Base-by-base conservation (phyloP, 208 protist species). In the Crithidia sp. region DNA sequence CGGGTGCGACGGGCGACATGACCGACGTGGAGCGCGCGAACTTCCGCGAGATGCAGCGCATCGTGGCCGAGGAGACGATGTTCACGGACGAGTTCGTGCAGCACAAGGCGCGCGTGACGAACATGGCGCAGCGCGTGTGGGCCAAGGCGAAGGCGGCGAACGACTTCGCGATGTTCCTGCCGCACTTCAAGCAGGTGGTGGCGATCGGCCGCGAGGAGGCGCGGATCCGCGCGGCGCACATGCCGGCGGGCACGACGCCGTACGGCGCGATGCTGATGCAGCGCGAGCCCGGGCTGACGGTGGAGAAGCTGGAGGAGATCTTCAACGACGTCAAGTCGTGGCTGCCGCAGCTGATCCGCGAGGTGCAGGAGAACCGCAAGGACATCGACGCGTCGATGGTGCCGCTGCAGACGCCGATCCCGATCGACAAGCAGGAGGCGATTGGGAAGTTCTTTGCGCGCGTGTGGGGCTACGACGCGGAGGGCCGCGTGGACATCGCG, bases 281-380 rank as follows among this genome's bases (percentile, higher is more conserved):
- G 41, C n/a, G 37, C 17, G 59, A 64, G 43, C 59, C 59, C 43
- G 59, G 43, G 8, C 59, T 64, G 16, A 64, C 39, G 13, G 59
- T 64, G 59, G 59, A 52, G 43, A 64, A 49, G 59, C 43, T 64
- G 59, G 59, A 64, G 59, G 59, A 64, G 59, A 64, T 64, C 17
- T 47, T 64, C 59, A 64, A 64, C 43, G 59, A 64, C 59, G 37
- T 64, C 59, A 64, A 64, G 59, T 64, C 59, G 41, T 64, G 59
- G 59, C 39, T 52, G 59, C 59, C 43, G 59, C 59, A 52, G 59
- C 43, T 64, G 43, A 64, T 53, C 59, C 59, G 59, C 8, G 59
- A 64, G 43, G 59, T 64, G 41, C 59, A 64, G 43, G 43, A 64
- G 43, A 64, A 53, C 59, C 59, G 59, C 59, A 52, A 64, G 43